A percentile compares a stretch with the other conserved stretches of the same genome.
Conservation (phyloP, 2,329 filamentous ascomycete genomes). For the Huntiella abstrusa region DNA sequence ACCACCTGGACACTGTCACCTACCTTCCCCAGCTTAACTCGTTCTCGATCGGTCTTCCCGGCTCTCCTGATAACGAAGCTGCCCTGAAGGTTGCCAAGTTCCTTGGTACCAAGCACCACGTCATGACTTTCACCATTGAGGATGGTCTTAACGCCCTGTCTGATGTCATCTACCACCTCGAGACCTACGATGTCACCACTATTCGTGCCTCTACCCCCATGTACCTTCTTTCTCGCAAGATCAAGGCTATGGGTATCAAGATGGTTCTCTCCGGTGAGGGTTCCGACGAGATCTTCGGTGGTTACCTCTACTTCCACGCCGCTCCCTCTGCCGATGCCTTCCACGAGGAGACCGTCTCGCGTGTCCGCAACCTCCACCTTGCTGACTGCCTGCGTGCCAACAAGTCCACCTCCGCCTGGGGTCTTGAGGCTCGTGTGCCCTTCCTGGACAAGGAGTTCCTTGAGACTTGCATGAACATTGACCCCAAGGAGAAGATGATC, state of each 20-base stretch:
- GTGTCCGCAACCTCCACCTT: conserved; percentile 90
- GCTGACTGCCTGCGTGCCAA: conserved; percentile 96
- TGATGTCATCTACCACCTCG: conserved; percentile 94
- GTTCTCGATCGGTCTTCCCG: conserved; percentile 92
- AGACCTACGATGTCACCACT: conserved; percentile 95
- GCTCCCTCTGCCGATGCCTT: conserved; percentile 83
- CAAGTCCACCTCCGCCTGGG: conserved; percentile 98
- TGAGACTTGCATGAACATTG: conserved; percentile 79
- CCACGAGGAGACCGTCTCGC: conserved; percentile 83
- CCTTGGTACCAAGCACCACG: conserved; percentile 92
- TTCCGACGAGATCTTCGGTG: conserved; percentile 94
- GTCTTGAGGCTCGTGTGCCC: conserved; percentile 88
- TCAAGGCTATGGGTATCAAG: conserved; percentile 98
- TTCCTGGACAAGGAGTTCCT: conserved; percentile 98
- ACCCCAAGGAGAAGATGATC: conserved; percentile 92
- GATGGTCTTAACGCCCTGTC: conserved; percentile 92
- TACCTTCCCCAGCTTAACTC: conserved; percentile 92
- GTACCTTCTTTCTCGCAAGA: conserved; percentile 95
- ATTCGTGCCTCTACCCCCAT: conserved; percentile 97
- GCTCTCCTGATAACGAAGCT: conserved; percentile 79
- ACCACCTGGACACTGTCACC: conserved; percentile 74
- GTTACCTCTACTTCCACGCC: conserved; percentile 95
- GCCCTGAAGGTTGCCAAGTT: conserved; percentile 89
- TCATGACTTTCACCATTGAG: conserved; percentile 95
- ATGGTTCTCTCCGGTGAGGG: conserved; percentile 97